Evolutionary conservation across 306 rosid species (phyloP).

Genomic region (Dryas drummondii): DNA sequence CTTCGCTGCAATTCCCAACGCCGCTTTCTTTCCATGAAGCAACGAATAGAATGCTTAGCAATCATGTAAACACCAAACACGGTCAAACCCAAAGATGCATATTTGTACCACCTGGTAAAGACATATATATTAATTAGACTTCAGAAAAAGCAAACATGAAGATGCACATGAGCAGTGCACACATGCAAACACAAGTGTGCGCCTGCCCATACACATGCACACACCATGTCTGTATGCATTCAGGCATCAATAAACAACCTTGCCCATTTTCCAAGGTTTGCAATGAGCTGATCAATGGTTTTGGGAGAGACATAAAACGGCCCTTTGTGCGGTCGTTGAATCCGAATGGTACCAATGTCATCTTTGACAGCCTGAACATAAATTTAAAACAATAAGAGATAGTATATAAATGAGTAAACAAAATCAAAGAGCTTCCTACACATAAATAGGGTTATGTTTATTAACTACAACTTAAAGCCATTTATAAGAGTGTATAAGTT

Average conservation of each 20-base stretch:
- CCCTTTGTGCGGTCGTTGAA: conserved; percentile 94
- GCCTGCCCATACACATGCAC: background rate
- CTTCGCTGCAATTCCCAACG: conserved; percentile 68
- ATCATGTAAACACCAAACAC: conserved; percentile 78
- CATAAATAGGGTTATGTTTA: background rate
- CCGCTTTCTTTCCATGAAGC: conserved; percentile 66
- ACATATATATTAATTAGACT: conserved; percentile 26
- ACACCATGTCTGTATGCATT: conserved; percentile 3
- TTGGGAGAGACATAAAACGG: conserved; percentile 93
- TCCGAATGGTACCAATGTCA: conserved; percentile 77
- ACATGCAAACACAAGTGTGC: background rate
- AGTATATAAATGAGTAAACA: conserved; percentile 2
- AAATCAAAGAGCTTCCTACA: background rate
- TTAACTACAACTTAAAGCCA: background rate
- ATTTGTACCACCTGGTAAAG: conserved; percentile 81
- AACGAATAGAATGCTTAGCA: conserved; percentile 71
- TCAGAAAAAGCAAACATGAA: conserved; percentile 7
- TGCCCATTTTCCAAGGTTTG: conserved; percentile 95
- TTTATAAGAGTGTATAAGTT: background rate
- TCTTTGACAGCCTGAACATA: conserved; percentile 80
- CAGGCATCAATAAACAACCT: conserved; percentile 50
- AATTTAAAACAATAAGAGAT: conserved; percentile 19
- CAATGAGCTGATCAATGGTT: conserved; percentile 85
- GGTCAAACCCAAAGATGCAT: conserved; percentile 80
- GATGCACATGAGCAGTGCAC: background rate